Evolutionary conservation across 306 rosid species (phyloP), one percentile per base, ranked within the genome.

Genomic region (Cotoneaster glaucophyllus): DNA sequence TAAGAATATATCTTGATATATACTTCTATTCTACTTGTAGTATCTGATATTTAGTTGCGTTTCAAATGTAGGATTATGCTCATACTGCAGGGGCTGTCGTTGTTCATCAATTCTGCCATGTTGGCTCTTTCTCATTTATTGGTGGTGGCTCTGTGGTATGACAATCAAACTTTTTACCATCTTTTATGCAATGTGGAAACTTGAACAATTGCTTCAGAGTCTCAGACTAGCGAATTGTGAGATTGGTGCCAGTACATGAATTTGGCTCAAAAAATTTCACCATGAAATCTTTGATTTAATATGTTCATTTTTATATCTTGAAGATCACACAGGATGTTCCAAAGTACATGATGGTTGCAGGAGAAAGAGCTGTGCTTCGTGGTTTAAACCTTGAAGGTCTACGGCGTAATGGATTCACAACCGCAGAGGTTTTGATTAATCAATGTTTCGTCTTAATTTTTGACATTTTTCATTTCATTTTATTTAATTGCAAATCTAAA

Each of bases 61-160:
- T 82, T 77, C 43, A 76, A 62, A 81, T 80, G 87, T 78, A 95
- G 98, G 97, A 95, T 83, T 69, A 84, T 79, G 88, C 91, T 76
- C 97, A 90, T 84, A 92, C 97, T 45, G 97, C 93, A 17, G 99
- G 99, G 57, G 96, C 88, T 3, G 85, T 85, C 8, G 96, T 84
- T 43, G 87, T 95, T 77, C 99, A 95, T 84, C 99, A 95, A 69
- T 92, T 95, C 86, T 92, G 97, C 78, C 96, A 83, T 85, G 76
- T 92, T 78, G 97, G 93, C 63, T 88, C 97, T 37, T 89, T 85
- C 85, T 87, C 97, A 39, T 95, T 95, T 76, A 84, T 92, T 65
- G 97, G 96, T 52, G 97, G 93, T 74, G 99, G 99, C 74, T 89
- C 99, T 6, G 92, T 90, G 97, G 98, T 95, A 92, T 50, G 91